phyloP scores from a whole-genome alignment of 768 basidiomycete species.

The Kwoniella dejecticola region DNA sequence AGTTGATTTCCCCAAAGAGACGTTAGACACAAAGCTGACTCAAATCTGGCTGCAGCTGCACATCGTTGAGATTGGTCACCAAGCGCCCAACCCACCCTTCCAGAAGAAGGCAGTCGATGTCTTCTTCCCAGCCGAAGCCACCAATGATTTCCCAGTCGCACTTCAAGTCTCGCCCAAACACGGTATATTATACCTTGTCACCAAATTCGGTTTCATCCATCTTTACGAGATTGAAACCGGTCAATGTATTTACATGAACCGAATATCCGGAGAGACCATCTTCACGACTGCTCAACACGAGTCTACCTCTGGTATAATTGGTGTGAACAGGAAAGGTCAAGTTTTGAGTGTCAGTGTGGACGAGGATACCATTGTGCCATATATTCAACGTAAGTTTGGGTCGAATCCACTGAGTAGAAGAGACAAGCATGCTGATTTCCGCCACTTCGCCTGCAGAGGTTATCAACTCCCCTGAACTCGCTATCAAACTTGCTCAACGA shows the following conservation, averaged over 20 bases:
- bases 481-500: conserved; percentile 94
- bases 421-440: neutral
- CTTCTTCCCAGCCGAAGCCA: conserved; percentile 97
- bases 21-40: conserved; percentile 12
- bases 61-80: conserved; percentile 96
- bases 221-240: conserved; percentile 97
- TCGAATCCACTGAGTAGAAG: too few species aligned
- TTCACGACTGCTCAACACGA: conserved; percentile 98
- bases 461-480: conserved; percentile 95
- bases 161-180: conserved; percentile 99
- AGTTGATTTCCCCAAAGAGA: too few species aligned
- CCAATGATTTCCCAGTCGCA: conserved; percentile 97
- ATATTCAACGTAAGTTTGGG: conserved; percentile 68
- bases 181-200: conserved; percentile 94
- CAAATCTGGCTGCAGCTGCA: conserved; percentile 73
- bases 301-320: conserved; percentile 89
- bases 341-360: conserved; percentile 95
- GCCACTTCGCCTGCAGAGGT: conserved; percentile 58
- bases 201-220: conserved; percentile 99
- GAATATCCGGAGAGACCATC: conserved; percentile 98
- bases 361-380: conserved; percentile 92
- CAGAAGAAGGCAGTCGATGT: conserved; percentile 97
- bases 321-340: conserved; percentile 99
- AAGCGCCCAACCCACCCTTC: conserved; percentile 87
- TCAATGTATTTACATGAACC: conserved; percentile 99